A percentile compares a stretch with the other conserved stretches of the same genome.
Evolutionary conservation across 2,329 filamentous ascomycete genomes (phyloP).

Genomic region (Penicillium sp.): DNA sequence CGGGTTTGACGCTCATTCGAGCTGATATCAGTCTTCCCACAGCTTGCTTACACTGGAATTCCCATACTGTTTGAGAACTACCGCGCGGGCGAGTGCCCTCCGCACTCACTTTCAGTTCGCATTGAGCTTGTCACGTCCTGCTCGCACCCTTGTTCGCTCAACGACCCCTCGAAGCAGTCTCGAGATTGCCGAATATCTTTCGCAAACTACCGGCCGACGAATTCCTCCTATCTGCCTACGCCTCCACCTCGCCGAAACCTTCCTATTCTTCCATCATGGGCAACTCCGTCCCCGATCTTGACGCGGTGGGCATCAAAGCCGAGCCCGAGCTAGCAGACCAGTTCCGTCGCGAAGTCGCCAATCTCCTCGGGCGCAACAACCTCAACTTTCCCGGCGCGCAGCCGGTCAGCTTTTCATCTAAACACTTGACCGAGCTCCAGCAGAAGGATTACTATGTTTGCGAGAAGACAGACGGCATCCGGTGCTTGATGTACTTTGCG

Average conservation of each 20-base stretch:
- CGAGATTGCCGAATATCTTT: not conserved
- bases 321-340: slow-evolving; percentile 57
- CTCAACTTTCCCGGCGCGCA: slow-evolving; percentile 82
- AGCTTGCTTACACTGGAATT: not conserved
- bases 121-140: slow-evolving; percentile 12
- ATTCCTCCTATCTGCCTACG: not conserved
- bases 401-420: slow-evolving; percentile 83
- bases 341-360: slow-evolving; percentile 71
- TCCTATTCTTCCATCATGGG: too few relatives aligned
- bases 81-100: slow-evolving; percentile 6
- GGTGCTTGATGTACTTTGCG: slow-evolving; percentile 90
- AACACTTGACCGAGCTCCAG: slow-evolving; percentile 78
- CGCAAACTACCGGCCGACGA: not conserved
- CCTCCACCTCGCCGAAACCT: too few relatives aligned
- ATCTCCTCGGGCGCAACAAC: slow-evolving; percentile 67
- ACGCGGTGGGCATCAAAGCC: slow-evolving; percentile 59
- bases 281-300: slow-evolving; percentile 43
- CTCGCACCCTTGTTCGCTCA: slow-evolving; percentile 6
- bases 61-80: not conserved
- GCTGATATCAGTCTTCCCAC: not conserved
- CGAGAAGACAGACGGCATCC: slow-evolving; percentile 95
- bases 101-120: slow-evolving; percentile 5
- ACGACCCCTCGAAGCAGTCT: slow-evolving; percentile 2
- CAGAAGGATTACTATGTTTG: slow-evolving; percentile 91
- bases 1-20: slow-evolving; percentile 2